Conservation (phyloP, 139 green algal species). For the Klebsormidium nitens region DNA sequence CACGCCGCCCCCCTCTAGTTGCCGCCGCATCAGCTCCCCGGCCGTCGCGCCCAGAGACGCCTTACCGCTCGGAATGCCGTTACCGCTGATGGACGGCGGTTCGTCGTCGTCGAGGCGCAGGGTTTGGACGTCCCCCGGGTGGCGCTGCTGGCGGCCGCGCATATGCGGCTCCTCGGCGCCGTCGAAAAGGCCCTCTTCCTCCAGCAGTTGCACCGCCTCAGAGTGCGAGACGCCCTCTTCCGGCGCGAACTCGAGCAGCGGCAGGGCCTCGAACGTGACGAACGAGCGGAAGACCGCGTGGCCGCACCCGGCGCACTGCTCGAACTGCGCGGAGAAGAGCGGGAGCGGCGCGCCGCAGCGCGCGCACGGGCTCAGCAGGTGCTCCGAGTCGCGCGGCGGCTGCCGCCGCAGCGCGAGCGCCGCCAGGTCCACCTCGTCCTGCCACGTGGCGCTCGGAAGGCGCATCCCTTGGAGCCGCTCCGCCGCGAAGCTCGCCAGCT, state of each 20-base stretch:
- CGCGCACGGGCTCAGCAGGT: constrained; percentile 69
- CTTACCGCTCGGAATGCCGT: too few relatives aligned
- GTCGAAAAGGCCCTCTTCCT: background rate
- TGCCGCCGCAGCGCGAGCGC: constrained; percentile 40
- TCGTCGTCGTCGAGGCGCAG: constrained; percentile 44
- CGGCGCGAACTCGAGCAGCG: constrained; percentile 72
- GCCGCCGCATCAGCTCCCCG: too few relatives aligned
- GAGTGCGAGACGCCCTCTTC: constrained; percentile 55
- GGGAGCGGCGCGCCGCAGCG: constrained; percentile 64
- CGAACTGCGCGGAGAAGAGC: constrained; percentile 56
- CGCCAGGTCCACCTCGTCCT: constrained; percentile 57
- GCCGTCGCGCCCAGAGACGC: too few relatives aligned
- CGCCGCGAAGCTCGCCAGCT: constrained; percentile 70
- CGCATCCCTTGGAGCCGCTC: constrained; percentile 59
- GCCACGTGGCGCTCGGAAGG: constrained; percentile 50
- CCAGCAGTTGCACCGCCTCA: constrained; percentile 42
- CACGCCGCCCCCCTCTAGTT: too few relatives aligned
- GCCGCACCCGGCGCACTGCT: constrained; percentile 68
- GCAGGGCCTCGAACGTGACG: constrained; percentile 76
- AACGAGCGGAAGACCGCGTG: constrained; percentile 65
- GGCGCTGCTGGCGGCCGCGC: too few relatives aligned
- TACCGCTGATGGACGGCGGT: too few relatives aligned
- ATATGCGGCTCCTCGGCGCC: too few relatives aligned
- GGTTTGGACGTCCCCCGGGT: too few relatives aligned
- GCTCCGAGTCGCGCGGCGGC: constrained; percentile 63